Evolutionary conservation across 805 yeast genomes (phyloP).

Genomic region (Saturnispora hagleri): DNA sequence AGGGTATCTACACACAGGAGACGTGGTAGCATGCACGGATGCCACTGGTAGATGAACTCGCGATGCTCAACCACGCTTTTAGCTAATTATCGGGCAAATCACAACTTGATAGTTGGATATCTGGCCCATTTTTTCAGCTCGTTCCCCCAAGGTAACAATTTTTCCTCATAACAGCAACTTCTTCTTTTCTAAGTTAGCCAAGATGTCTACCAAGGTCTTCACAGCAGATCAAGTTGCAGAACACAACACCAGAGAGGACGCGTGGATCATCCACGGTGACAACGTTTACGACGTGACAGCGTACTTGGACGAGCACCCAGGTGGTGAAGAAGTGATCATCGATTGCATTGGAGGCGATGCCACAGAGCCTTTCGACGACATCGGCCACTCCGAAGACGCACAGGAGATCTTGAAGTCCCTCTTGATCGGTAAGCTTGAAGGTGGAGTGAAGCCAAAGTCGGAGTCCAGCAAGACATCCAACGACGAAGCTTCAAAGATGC

Average conservation of each 20-base stretch:
- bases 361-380: constrained; percentile 68
- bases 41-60: no score
- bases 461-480: constrained; percentile 12
- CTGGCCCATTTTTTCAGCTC: neutral
- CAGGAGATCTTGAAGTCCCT: constrained; percentile 61
- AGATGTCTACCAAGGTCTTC: constrained; percentile 38
- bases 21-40: no score
- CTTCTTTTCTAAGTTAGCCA: neutral
- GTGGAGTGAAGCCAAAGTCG: constrained; percentile 33
- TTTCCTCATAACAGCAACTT: neutral
- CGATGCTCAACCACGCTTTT: no score
- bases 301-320: constrained; percentile 72
- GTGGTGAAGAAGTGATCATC: constrained; percentile 60
- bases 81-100: no score
- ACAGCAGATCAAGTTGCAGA: constrained; percentile 59
- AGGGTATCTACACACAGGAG: no score
- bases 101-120: no score
- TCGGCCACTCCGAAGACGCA: constrained; percentile 98
- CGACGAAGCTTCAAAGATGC: constrained; percentile 22
- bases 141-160: neutral
- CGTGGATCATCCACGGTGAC: constrained; percentile 80
- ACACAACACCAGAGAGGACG: constrained; percentile 67
- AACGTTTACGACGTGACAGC: constrained; percentile 69
- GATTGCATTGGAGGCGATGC: constrained; percentile 77
- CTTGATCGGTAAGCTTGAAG: constrained; percentile 70